Percentiles rank a stretch among this genome's conserved stretches.
phyloP scores from a whole-genome alignment of 805 yeast species.

The Candida wancherniae region DNA sequence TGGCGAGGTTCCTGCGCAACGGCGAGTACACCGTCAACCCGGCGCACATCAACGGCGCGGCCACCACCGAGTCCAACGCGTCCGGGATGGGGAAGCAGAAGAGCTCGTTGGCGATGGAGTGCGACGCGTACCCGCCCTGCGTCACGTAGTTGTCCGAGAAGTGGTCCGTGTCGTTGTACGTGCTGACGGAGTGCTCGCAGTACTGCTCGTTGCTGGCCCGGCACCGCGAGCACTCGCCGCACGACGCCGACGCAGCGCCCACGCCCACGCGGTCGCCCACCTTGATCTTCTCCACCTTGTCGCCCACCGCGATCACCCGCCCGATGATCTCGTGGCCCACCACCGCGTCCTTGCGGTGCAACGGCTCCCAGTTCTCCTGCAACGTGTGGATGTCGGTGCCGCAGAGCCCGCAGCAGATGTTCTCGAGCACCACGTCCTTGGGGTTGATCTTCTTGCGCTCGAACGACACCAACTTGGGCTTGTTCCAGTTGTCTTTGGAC shows the following conservation, averaged over 20 bases:
- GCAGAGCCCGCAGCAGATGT: slow-evolving; percentile 20
- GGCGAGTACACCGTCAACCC: slow-evolving; percentile 74
- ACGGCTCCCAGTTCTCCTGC: slow-evolving; percentile 16
- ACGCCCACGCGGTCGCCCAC: slow-evolving; percentile 20
- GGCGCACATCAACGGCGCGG: slow-evolving; percentile 75
- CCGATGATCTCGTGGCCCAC: slow-evolving; percentile 74
- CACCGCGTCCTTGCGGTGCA: slow-evolving; percentile 25
- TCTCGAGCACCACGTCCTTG: slow-evolving; percentile 24
- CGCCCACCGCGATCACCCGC: slow-evolving; percentile 30
- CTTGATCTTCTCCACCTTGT: slow-evolving; percentile 12
- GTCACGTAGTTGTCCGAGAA: slow-evolving; percentile 45
- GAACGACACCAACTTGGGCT: slow-evolving; percentile 48
- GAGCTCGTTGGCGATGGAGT: slow-evolving; percentile 58
- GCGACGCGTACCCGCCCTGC: slow-evolving; percentile 69
- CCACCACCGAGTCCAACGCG: slow-evolving; percentile 43
- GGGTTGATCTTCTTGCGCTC: slow-evolving; percentile 40
- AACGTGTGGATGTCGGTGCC: slow-evolving; percentile 17
- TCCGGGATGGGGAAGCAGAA: slow-evolving; percentile 65
- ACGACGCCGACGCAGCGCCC: slow-evolving; percentile 16
- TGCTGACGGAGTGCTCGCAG: slow-evolving; percentile 38
- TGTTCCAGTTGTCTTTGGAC: slow-evolving; percentile 48
- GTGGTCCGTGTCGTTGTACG: slow-evolving; percentile 46
- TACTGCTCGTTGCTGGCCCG: slow-evolving; percentile 38
- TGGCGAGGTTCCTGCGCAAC: slow-evolving; percentile 41
- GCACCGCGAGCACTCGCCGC: slow-evolving; percentile 50